Conservation (phyloP, 768 basidiomycete species). For the Hericium coralloides region DNA sequence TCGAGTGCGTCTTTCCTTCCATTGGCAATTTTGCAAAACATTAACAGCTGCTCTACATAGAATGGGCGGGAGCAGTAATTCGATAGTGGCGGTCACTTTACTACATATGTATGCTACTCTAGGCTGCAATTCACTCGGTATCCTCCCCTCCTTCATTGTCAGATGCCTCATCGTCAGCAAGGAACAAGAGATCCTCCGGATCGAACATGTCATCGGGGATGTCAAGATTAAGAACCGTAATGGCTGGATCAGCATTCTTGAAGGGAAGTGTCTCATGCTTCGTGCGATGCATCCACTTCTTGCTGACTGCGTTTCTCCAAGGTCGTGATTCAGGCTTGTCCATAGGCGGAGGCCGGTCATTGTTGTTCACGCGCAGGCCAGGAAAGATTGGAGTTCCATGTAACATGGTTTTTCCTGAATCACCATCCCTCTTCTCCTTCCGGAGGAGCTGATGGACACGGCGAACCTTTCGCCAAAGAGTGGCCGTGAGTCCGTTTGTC, state of each 20-base stretch:
- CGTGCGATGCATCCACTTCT: not conserved
- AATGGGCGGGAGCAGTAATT: not conserved
- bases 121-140: not conserved
- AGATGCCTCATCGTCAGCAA: not conserved
- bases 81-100: not conserved
- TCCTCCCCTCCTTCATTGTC: not conserved
- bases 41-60: not conserved
- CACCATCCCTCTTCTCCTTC: too few species aligned
- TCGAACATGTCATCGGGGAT: not conserved
- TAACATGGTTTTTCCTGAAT: too few species aligned
- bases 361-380: not conserved
- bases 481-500: too few species aligned
- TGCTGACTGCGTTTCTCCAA: not conserved
- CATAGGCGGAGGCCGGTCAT: not conserved
- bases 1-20: not conserved
- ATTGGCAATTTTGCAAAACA: too few species aligned
- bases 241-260: not conserved
- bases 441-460: too few species aligned
- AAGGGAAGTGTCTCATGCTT: not conserved
- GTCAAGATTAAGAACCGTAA: not conserved
- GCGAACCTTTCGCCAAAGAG: too few species aligned
- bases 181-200: not conserved
- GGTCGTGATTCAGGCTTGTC: not conserved
- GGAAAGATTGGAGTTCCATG: too few species aligned
- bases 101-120: not conserved